phyloP scores from a whole-genome alignment of 176 grass and related monocot genomes.

The Musa schizocarpa region DNA sequence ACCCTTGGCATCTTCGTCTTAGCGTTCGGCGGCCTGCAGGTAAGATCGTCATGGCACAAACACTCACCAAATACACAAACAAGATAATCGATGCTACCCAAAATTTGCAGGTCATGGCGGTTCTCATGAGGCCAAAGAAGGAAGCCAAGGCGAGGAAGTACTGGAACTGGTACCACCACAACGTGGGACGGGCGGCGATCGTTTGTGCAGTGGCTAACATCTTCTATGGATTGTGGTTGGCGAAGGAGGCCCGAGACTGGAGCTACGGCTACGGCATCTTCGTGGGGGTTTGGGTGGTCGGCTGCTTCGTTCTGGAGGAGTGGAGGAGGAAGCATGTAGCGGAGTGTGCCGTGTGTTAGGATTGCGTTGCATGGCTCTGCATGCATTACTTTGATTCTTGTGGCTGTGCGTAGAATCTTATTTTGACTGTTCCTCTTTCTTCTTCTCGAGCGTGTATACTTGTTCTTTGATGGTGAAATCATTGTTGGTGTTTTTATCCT shows the following conservation, averaged over 20 bases:
- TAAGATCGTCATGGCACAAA: slow-evolving; percentile 1
- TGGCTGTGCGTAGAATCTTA: not conserved
- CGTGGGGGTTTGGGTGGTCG: slow-evolving; percentile 53
- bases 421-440: too few species aligned
- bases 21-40: slow-evolving; percentile 50
- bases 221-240: slow-evolving; percentile 61
- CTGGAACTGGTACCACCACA: slow-evolving; percentile 98
- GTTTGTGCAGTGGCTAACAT: slow-evolving; percentile 48
- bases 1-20: slow-evolving; percentile 57
- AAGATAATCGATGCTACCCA: too few species aligned
- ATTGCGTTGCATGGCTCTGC: not conserved
- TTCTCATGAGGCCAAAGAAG: slow-evolving; percentile 65
- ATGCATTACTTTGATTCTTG: not conserved
- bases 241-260: slow-evolving; percentile 45
- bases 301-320: slow-evolving; percentile 42
- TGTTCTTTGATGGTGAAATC: too few species aligned
- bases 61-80: too few species aligned
- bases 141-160: slow-evolving; percentile 65
- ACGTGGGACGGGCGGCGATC: slow-evolving; percentile 46
- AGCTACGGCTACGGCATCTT: slow-evolving; percentile 59
- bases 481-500: too few species aligned
- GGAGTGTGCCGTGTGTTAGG: not conserved
- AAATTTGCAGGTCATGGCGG: slow-evolving; percentile 39
- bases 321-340: not conserved
- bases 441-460: too few species aligned